These are phyloP conservation scores for Hylodesmum podocarpum DNA, from an alignment of 306 rosid species.

Conservation along the genomic window DNA sequence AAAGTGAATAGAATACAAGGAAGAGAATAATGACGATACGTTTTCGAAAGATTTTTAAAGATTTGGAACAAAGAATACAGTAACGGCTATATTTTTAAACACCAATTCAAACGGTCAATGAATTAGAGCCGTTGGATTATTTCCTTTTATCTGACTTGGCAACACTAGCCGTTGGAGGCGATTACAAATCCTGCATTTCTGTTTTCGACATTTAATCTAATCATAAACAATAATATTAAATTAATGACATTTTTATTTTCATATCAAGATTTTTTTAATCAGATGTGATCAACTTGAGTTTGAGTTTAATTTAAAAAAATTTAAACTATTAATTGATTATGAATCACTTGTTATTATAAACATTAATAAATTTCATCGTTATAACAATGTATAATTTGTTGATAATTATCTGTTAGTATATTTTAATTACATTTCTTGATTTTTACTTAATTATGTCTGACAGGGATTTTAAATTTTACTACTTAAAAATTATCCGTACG, in stretches of 20 bases:
- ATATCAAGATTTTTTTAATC: background rate
- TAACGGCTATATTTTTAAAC: constrained; percentile 59
- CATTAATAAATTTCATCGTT: no score
- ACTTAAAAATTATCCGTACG: no score
- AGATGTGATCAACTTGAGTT: background rate
- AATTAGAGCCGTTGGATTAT: constrained; percentile 51
- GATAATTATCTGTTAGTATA: no score
- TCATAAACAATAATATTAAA: background rate
- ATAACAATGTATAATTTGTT: no score
- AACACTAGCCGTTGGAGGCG: constrained; percentile 42
- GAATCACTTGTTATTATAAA: no score
- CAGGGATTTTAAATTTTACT: no score
- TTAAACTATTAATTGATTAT: no score
- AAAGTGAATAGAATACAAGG: background rate
- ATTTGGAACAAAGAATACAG: background rate
- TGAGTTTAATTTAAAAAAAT: background rate
- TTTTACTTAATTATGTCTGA: no score
- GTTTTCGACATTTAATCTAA: background rate
- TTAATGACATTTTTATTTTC: background rate
- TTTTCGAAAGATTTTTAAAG: constrained; percentile 25
- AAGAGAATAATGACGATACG: background rate
- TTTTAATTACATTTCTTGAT: no score
- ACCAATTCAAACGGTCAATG: constrained; percentile 28
- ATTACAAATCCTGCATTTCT: background rate
- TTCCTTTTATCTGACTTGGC: background rate